Evolutionary conservation across 352 stramenopile species (phyloP).

Genomic region (Globisporangium cederbergense): DNA sequence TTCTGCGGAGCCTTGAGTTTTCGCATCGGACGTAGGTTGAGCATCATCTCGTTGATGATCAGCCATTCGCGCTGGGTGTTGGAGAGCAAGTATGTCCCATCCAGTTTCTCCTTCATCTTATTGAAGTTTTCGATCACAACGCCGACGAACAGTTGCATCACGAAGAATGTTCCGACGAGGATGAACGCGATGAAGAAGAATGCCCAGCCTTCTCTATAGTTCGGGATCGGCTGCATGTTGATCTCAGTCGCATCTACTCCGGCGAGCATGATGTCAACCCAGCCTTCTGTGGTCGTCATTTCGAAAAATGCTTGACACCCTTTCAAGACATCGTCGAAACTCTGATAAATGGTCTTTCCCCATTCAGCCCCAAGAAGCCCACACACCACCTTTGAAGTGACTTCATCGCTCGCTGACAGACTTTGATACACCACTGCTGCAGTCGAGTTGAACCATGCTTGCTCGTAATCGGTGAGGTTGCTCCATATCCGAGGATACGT

Average conservation of each 20-base stretch:
- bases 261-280: slow-evolving; percentile 87
- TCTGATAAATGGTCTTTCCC: slow-evolving; percentile 50
- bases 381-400: slow-evolving; percentile 54
- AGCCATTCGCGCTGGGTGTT: slow-evolving; percentile 75
- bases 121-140: slow-evolving; percentile 95
- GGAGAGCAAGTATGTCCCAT: slow-evolving; percentile 67
- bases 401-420: slow-evolving; percentile 2
- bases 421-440: slow-evolving; percentile 16
- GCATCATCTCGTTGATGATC: slow-evolving; percentile 51
- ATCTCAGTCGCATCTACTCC: slow-evolving; percentile 84
- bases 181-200: slow-evolving; percentile 91
- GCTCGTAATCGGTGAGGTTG: slow-evolving; percentile 32
- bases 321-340: slow-evolving; percentile 78
- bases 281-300: slow-evolving; percentile 90
- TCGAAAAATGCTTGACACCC: slow-evolving; percentile 85
- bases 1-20: slow-evolving; percentile 46
- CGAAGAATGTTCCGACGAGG: slow-evolving; percentile 87
- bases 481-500: slow-evolving; percentile 40
- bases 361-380: slow-evolving; percentile 33
- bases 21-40: slow-evolving; percentile 38
- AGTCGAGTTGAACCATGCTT: slow-evolving; percentile 33
- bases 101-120: slow-evolving; percentile 61
- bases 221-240: slow-evolving; percentile 88
- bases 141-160: slow-evolving; percentile 92
- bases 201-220: slow-evolving; percentile 64